These are phyloP conservation scores for Cordyceps javanica DNA, from an alignment of 2,329 filamentous ascomycete genomes.

Conservation along the genomic window DNA sequence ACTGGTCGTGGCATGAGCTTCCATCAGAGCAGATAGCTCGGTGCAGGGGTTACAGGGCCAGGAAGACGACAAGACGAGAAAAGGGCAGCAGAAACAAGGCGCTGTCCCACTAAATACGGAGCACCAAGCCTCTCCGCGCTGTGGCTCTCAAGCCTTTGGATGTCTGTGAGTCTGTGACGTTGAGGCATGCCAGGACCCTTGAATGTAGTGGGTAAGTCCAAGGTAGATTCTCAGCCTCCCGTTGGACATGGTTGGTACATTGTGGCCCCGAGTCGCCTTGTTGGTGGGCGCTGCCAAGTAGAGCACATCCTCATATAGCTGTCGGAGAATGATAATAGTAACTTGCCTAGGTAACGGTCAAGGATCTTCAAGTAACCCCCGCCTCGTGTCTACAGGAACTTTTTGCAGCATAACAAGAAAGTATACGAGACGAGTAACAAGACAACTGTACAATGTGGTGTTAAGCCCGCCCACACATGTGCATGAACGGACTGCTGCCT, in stretches of 20 bases:
- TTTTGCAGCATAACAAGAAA: neutral
- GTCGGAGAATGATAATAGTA: neutral
- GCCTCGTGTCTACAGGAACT: neutral
- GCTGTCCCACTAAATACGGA: conserved; percentile 8
- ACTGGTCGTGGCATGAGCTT: neutral
- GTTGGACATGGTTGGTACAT: neutral
- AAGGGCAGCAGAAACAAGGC: neutral
- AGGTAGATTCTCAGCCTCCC: neutral
- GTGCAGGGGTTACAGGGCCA: conserved; percentile 2
- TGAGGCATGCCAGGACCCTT: neutral
- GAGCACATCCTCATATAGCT: neutral
- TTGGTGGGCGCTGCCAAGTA: neutral
- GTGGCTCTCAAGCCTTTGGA: neutral
- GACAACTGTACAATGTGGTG: neutral
- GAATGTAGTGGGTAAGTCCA: neutral
- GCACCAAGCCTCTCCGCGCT: neutral
- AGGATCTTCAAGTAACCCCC: neutral
- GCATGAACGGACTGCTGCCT: neutral
- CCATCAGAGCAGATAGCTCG: neutral
- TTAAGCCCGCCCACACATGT: neutral
- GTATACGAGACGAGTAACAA: neutral
- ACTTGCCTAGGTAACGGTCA: neutral
- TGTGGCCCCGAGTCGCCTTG: too few species aligned
- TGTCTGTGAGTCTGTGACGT: neutral
- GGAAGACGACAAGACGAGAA: neutral